phyloP scores from a whole-genome alignment of 176 grass and related monocot genomes.

The Avena atlantica region DNA sequence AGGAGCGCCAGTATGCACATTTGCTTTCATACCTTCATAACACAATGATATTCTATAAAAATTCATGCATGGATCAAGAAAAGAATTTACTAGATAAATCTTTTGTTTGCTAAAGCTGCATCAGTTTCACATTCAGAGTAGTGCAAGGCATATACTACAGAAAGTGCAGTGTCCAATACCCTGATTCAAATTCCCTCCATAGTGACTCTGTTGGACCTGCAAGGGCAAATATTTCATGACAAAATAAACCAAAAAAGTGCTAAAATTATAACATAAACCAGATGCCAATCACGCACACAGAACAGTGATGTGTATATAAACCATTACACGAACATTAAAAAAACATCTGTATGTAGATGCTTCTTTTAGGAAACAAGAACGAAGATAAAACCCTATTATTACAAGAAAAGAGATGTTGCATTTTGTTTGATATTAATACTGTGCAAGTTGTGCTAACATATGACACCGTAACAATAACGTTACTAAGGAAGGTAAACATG shows the following conservation, averaged over 20 bases:
- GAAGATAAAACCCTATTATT: background rate
- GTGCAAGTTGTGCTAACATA: background rate
- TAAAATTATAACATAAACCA: background rate
- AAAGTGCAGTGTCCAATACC: conserved; percentile 48
- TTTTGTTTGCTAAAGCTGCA: conserved; percentile 33
- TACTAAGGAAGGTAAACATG: background rate
- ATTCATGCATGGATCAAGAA: conserved; percentile 38
- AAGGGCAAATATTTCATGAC: conserved; percentile 27
- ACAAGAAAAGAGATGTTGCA: background rate
- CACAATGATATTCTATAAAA: conserved; percentile 36
- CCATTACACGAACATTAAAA: background rate
- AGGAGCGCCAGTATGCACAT: conserved; percentile 79
- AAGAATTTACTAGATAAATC: conserved; percentile 8
- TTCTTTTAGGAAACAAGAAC: conserved; percentile 10
- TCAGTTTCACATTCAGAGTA: background rate
- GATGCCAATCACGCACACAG: conserved; percentile 6
- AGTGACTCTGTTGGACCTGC: conserved; percentile 49
- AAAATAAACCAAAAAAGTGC: background rate
- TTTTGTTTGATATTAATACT: background rate
- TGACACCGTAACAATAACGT: background rate
- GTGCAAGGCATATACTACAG: background rate
- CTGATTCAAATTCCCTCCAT: conserved; percentile 41
- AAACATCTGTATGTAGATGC: background rate
- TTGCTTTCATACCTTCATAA: conserved; percentile 71
- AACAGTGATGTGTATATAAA: conserved; percentile 5